These are phyloP conservation scores for Cylindrotheca closterium DNA, from an alignment of 108 stramenopile species.

Conservation along the genomic window DNA sequence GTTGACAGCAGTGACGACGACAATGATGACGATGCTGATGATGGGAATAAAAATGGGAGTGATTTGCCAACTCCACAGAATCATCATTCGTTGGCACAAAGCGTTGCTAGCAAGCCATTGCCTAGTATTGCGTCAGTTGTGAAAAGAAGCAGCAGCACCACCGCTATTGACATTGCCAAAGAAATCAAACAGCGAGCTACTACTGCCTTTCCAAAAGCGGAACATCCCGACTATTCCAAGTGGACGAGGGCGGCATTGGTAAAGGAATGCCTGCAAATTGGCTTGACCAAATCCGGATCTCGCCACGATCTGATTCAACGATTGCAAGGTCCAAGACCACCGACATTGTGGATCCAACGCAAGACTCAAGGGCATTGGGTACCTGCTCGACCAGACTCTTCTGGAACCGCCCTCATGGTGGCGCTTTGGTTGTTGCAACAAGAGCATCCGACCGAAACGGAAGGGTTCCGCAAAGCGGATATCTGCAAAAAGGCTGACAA, in stretches of 20 bases:
- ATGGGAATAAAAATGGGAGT: not conserved
- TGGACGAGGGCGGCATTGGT: slow-evolving; percentile 31
- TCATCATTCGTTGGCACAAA: too few species aligned
- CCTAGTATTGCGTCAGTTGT: too few species aligned
- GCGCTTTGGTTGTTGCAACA: slow-evolving; percentile 40
- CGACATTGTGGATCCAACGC: slow-evolving; percentile 20
- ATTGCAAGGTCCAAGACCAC: slow-evolving; percentile 46
- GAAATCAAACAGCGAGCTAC: not conserved
- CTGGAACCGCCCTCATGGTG: slow-evolving; percentile 45
- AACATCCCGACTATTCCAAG: slow-evolving; percentile 15
- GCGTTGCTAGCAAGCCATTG: too few species aligned
- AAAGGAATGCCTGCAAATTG: slow-evolving; percentile 39
- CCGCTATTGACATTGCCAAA: not conserved
- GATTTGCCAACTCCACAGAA: not conserved
- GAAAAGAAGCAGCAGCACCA: not conserved
- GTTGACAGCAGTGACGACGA: not conserved
- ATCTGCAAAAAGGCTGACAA: slow-evolving; percentile 48
- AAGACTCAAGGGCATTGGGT: slow-evolving; percentile 38
- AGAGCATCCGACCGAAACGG: slow-evolving; percentile 13
- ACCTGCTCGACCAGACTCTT: slow-evolving; percentile 34
- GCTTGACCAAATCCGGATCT: slow-evolving; percentile 38
- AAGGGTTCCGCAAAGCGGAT: slow-evolving; percentile 45
- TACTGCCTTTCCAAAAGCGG: slow-evolving; percentile 2
- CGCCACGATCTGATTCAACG: slow-evolving; percentile 45
- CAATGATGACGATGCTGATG: not conserved